Conservation (phyloP, 2,329 filamentous ascomycete species). For the Alternaria hordeiaustralica region DNA sequence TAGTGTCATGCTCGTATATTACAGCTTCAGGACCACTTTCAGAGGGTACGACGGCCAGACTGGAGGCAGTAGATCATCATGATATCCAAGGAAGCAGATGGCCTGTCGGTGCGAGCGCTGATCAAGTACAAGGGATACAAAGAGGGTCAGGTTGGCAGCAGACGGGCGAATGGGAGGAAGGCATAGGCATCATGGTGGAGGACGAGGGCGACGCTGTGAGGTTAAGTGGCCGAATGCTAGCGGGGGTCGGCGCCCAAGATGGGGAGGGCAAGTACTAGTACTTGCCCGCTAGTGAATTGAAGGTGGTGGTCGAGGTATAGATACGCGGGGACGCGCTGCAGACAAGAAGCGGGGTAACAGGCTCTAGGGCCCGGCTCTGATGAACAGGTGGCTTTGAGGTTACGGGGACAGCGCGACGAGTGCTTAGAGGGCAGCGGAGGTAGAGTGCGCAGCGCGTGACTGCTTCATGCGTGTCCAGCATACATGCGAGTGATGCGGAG, state of each 20-base stretch:
- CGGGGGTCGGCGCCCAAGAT: constrained; percentile 29
- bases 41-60: constrained; percentile 39
- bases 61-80: constrained; percentile 47
- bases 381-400: constrained; percentile 47
- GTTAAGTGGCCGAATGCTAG: constrained; percentile 40
- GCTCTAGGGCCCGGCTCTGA: constrained; percentile 33
- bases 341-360: constrained; percentile 48
- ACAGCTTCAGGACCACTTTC: constrained; percentile 36
- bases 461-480: constrained; percentile 31
- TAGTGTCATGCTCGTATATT: constrained; percentile 46
- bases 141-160: constrained; percentile 44
- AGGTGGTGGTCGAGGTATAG: constrained; percentile 27
- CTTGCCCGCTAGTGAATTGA: constrained; percentile 15
- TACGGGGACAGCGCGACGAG: constrained; percentile 39
- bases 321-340: constrained; percentile 36
- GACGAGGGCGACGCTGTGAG: constrained; percentile 40
- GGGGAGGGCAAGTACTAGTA: constrained; percentile 36
- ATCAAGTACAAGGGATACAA: constrained; percentile 51
- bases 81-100: constrained; percentile 47
- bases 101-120: constrained; percentile 43
- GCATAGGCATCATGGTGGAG: constrained; percentile 37
- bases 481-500: constrained; percentile 39
- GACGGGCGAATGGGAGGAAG: constrained; percentile 44
- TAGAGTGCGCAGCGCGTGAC: constrained; percentile 42
- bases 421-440: constrained; percentile 33